A percentile compares a stretch with the other conserved stretches of the same genome.
Evolutionary conservation across 495 filamentous ascomycete genomes (phyloP).

Genomic region (Xylaria curta): DNA sequence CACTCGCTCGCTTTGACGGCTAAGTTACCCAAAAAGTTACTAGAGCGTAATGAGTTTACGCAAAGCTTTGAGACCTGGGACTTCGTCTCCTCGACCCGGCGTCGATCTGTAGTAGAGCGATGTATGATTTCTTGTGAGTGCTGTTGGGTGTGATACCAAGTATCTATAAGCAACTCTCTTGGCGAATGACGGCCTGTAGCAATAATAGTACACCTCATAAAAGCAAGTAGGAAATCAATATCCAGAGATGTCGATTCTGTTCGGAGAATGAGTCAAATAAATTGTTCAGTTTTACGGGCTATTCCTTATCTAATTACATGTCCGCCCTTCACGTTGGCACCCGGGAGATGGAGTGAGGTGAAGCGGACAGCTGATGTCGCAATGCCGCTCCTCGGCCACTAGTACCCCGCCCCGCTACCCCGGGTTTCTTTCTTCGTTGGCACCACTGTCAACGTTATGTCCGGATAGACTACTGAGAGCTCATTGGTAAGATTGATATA

Average conservation of each 20-base stretch:
- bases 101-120: not conserved
- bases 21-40: not conserved
- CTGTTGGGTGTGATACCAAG: not conserved
- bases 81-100: not conserved
- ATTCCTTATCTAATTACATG: not conserved
- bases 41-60: not conserved
- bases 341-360: conserved; percentile 30
- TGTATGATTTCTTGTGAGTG: not conserved
- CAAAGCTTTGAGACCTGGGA: not conserved
- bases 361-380: conserved; percentile 38
- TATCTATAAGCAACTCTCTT: not conserved
- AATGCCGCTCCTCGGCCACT: conserved; percentile 38
- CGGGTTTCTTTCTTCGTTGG: not conserved
- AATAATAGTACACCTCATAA: too few species aligned
- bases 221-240: too few species aligned
- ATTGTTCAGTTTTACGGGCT: not conserved
- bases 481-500: conserved; percentile 6
- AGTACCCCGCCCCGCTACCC: conserved; percentile 1
- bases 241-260: not conserved
- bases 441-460: not conserved
- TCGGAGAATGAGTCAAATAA: not conserved
- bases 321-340: not conserved
- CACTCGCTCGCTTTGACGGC: not conserved
- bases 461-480: not conserved
- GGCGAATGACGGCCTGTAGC: not conserved